Base-by-base conservation (phyloP, 2,329 filamentous ascomycete genomes). In the Penicillium sp. region DNA sequence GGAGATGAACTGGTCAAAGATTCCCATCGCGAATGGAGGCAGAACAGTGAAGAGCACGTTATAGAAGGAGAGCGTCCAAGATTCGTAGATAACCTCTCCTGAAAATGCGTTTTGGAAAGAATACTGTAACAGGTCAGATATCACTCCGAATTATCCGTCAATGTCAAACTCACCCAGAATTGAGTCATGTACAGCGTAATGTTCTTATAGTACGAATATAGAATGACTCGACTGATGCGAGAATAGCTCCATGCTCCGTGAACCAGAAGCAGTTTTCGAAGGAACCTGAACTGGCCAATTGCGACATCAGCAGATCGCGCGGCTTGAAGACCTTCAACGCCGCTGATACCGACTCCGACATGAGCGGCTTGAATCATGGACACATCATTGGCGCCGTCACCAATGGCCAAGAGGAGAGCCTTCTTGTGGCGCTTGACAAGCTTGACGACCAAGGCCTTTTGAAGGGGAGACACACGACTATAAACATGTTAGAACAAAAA, bases 161-260 rank as follows among this genome's bases (percentile, higher is more conserved):
- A 40, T 12, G 23, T 29, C 16, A 23, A 37, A 79, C 87, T 78
- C 80, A 91, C 89, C 91, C 95, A 99, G 72, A 99, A 99, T 72
- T 99, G 95, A 57, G 95, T 99, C 89, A 99, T 92, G 77, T 97
- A 99, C 58, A 99, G 80, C 21, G 92, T 88, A 63, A 97, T 97
- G 77, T 99, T 99, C 82, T 99, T 99, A 82, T 99, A 99, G 74
- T 97, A 99, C 7, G 94, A 97, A 77, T 96, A 99, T 59, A 99
- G 76, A 66, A 99, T 97, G 56, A 96, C 91, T 77, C 96, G 96
- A 82, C 89, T 93, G 71, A 99, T 88, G 56, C 94, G 89, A 72
- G 97, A 93, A 71, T 99, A 99, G 71, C 91, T 96, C 94, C 94
- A 99, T 6, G 92, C 88, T 25, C 94, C 94, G 69, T 99, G 94